These are phyloP conservation scores for Silene vulgaris DNA, from an alignment of 179 eudicot genomes.

Conservation along the genomic window DNA sequence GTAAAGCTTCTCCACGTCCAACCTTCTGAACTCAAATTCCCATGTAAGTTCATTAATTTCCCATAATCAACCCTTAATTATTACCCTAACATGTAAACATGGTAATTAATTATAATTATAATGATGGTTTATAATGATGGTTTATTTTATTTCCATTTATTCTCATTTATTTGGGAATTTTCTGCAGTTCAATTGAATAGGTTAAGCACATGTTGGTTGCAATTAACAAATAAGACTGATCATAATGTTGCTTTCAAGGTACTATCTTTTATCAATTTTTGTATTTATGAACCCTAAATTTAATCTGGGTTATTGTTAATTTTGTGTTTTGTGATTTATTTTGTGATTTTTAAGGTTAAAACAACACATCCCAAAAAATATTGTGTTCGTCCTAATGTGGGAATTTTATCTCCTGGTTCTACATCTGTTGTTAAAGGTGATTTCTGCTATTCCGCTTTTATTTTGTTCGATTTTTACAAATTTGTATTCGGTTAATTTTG, in stretches of 20 bases:
- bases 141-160: neutral
- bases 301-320: constrained; percentile 13
- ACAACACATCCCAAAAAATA: constrained; percentile 40
- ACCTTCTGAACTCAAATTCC: constrained; percentile 44
- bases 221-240: constrained; percentile 32
- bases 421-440: constrained; percentile 38
- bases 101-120: neutral
- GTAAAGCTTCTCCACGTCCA: constrained; percentile 34
- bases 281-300: constrained; percentile 7
- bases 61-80: neutral
- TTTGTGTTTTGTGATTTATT: constrained; percentile 6
- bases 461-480: neutral
- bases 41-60: constrained; percentile 28
- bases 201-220: constrained; percentile 33
- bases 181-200: constrained; percentile 35
- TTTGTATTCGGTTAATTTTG: neutral
- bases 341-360: constrained; percentile 31
- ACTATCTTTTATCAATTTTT: constrained; percentile 6
- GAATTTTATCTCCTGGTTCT: constrained; percentile 38
- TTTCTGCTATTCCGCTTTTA: neutral
- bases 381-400: constrained; percentile 32
- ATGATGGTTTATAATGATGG: too few relatives aligned
- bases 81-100: neutral
- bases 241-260: constrained; percentile 41
- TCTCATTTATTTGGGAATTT: neutral